These are phyloP conservation scores for Nevesoporus exiguus DNA, from an alignment of 768 basidiomycete species.

Conservation along the genomic window DNA sequence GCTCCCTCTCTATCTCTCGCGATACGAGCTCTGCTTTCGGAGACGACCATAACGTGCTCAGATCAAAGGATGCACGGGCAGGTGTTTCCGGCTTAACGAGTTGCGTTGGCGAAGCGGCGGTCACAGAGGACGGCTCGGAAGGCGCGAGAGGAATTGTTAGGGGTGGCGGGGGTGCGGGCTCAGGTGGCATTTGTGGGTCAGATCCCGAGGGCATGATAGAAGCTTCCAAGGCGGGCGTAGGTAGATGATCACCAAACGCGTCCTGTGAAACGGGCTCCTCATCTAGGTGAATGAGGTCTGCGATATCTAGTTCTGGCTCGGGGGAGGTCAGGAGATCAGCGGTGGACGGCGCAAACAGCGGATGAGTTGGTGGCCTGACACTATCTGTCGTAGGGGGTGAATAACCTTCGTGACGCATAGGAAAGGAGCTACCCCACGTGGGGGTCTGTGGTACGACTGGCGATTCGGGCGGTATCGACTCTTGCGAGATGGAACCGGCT, in stretches of 20 bases:
- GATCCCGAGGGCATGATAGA: conserved; percentile 5
- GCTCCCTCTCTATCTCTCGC: conserved; percentile 22
- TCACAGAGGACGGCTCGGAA: conserved; percentile 24
- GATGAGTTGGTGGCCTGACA: conserved; percentile 30
- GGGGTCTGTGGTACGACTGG: conserved; percentile 47
- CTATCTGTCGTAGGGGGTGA: conserved; percentile 24
- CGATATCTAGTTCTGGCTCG: conserved; percentile 68
- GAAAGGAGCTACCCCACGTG: conserved; percentile 63
- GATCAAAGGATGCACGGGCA: conserved; percentile 59
- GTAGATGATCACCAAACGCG: conserved; percentile 18
- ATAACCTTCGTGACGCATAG: conserved; percentile 33
- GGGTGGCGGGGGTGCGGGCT: conserved; percentile 30
- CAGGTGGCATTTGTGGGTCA: conserved; percentile 11
- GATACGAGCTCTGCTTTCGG: conserved; percentile 33
- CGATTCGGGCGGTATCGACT: conserved; percentile 72
- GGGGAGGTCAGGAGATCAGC: conserved; percentile 39
- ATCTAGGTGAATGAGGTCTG: conserved; percentile 76
- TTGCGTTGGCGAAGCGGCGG: conserved; percentile 22
- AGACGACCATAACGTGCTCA: conserved; percentile 68
- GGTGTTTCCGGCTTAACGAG: conserved; percentile 41
- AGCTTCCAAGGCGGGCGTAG: conserved; percentile 16
- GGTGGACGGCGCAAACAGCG: conserved; percentile 34
- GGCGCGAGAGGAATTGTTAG: conserved; percentile 49
- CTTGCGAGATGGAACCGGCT: conserved; percentile 42
- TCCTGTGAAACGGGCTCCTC: conserved; percentile 49